Evolutionary conservation across 306 rosid genomes (phyloP), one percentile per base, ranked within the genome.

Genomic region (Lagenaria siceraria): DNA sequence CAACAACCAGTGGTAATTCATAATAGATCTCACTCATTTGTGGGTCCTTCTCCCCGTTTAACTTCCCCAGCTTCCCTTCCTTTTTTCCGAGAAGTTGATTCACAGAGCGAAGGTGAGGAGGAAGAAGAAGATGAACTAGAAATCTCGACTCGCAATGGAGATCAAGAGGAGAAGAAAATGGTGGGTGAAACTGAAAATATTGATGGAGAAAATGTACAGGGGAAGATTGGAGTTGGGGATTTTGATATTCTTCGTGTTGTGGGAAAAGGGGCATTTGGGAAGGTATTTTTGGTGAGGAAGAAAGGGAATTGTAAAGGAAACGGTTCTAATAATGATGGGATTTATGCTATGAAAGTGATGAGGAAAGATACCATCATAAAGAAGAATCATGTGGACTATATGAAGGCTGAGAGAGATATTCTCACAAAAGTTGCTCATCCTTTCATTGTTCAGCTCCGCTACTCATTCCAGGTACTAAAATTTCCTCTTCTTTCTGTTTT

Each of bases 291-390:
- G 76, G 98, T 95, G 54, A 81, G 89, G 51, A 88, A 77, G 85
- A 89, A 86, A 48, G 79, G 80, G 7, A 74, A 53, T 42, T 83
- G 8, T 29, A 48, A 10, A 51, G 61, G 60, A 15, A 59, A 64
- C 18, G 71, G 52, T 19, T 75, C 31, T 4, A 63, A 58, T 18
- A 80, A 65, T 9, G 90, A 92, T 78, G 92, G 90, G 31, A 86
- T 94, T 46, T 94, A 84, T 70, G 98, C 98, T 0, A 95, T 95
- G 98, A 95, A 95, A 81, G 98, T 95, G 10, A 95, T 95, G 98
- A 88, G 91, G 66, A 95, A 95, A 77, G 98, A 92, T 31, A 89
- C 92, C 8, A 83, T 94, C 54, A 94, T 94, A 24, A 94, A 90
- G 77, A 94, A 92, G 87, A 90, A 95, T 59, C 98, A 94, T 49